These are phyloP conservation scores for Piper betle DNA, from an alignment of 164 flowering plant genomes.

Conservation along the genomic window DNA sequence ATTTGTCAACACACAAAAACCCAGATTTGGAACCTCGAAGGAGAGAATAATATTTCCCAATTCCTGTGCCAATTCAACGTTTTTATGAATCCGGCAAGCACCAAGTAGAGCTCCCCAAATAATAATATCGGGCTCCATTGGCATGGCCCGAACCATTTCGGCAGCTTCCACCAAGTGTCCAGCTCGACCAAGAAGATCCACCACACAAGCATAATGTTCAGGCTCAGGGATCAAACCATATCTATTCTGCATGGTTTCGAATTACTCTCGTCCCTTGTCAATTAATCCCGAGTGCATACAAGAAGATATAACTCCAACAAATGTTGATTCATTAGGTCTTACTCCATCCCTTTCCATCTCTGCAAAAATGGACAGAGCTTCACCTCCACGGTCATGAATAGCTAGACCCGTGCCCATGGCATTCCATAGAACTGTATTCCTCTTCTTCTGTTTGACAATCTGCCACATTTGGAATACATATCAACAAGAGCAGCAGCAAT, in stretches of 20 bases:
- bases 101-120: constrained; percentile 24
- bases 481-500: constrained; percentile 30
- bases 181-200: constrained; percentile 25
- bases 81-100: constrained; percentile 17
- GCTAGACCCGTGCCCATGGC: constrained; percentile 17
- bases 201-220: constrained; percentile 25
- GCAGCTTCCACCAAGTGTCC: constrained; percentile 16
- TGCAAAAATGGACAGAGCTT: constrained; percentile 14
- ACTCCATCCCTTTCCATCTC: constrained; percentile 12
- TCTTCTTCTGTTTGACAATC: constrained; percentile 11
- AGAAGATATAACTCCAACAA: constrained; percentile 18
- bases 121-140: constrained; percentile 14
- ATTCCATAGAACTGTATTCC: constrained; percentile 22
- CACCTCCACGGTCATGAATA: constrained; percentile 16
- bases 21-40: constrained; percentile 7
- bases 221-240: constrained; percentile 14
- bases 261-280: constrained; percentile 15
- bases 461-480: constrained; percentile 25
- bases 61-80: constrained; percentile 15
- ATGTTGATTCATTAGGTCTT: constrained; percentile 19
- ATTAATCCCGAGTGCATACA: constrained; percentile 21
- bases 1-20: constrained; percentile 20
- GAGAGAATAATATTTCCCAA: constrained; percentile 12
- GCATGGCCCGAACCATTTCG: constrained; percentile 16
- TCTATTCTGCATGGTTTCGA: constrained; percentile 10